phyloP scores from a whole-genome alignment of 306 rosid species.

The Lagenaria siceraria region DNA sequence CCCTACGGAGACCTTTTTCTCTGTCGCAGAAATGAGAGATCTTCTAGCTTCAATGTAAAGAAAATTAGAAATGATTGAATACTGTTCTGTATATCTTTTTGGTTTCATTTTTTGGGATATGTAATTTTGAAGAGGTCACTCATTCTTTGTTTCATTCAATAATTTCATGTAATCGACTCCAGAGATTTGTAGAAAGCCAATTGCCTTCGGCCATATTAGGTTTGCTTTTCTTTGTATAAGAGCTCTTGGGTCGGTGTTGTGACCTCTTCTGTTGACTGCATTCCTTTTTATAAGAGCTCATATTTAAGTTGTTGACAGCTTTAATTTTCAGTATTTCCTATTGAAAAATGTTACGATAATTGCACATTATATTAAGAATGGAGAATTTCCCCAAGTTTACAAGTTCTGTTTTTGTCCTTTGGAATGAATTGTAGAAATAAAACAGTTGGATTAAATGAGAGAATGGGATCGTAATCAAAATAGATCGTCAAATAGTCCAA shows the following conservation, averaged over 20 bases:
- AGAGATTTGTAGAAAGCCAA: background rate
- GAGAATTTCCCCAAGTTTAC: too few species aligned
- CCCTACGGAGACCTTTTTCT: conserved; percentile 54
- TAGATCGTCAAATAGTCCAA: too few species aligned
- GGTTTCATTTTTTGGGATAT: background rate
- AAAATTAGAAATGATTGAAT: background rate
- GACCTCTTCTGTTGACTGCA: background rate
- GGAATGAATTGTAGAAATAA: too few species aligned
- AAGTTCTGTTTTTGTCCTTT: too few species aligned
- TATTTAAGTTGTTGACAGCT: too few species aligned
- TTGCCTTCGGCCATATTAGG: background rate
- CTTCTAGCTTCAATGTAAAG: conserved; percentile 53
- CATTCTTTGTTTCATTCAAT: conserved; percentile 5
- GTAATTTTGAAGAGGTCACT: background rate
- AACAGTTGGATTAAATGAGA: too few species aligned
- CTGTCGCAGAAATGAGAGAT: conserved; percentile 57
- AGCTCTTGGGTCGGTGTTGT: background rate
- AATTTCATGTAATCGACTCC: background rate
- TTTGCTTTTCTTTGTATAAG: background rate
- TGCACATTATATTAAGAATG: too few species aligned
- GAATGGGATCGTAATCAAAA: too few species aligned
- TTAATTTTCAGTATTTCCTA: too few species aligned
- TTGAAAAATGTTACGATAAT: too few species aligned
- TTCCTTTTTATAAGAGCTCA: too few species aligned
- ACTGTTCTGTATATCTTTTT: conserved; percentile 5